Conservation (phyloP, 2,329 filamentous ascomycete species). For the Clathrospora elynae region DNA sequence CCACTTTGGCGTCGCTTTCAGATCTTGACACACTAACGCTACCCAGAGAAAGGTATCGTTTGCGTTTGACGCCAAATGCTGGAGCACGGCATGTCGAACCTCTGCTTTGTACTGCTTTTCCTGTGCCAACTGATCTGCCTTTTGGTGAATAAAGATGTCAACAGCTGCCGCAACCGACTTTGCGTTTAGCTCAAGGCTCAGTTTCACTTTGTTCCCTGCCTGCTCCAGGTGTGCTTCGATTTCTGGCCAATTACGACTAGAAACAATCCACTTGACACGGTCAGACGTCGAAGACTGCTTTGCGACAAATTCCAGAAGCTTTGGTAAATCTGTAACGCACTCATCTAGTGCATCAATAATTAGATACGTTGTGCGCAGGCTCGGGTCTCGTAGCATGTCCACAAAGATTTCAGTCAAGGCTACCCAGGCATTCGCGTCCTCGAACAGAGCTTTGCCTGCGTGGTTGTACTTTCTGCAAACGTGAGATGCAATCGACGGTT, state of each 20-base stretch:
- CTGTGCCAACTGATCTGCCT: too few species aligned
- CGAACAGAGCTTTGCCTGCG: slow-evolving; percentile 13
- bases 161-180: slow-evolving; percentile 44
- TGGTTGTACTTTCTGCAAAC: slow-evolving; percentile 39
- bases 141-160: slow-evolving; percentile 45
- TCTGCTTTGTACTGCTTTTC: slow-evolving; percentile 45
- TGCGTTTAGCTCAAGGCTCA: slow-evolving; percentile 46
- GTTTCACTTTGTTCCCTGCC: slow-evolving; percentile 21
- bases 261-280: slow-evolving; percentile 18
- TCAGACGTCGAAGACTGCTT: slow-evolving; percentile 1
- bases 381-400: slow-evolving; percentile 48
- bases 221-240: slow-evolving; percentile 45
- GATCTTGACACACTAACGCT: slow-evolving; percentile 45
- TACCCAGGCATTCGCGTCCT: slow-evolving; percentile 41
- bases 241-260: slow-evolving; percentile 12
- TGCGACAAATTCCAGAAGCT: slow-evolving; percentile 9
- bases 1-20: slow-evolving; percentile 26
- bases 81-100: slow-evolving; percentile 30
- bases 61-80: slow-evolving; percentile 40
- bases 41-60: too few species aligned
- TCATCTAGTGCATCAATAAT: slow-evolving; percentile 18
- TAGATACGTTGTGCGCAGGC: slow-evolving; percentile 6
- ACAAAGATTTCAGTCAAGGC: slow-evolving; percentile 41
- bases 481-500: too few species aligned
- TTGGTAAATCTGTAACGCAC: slow-evolving; percentile 9